phyloP scores from a whole-genome alignment of 2,329 filamentous ascomycete genomes.

The Volutella citrinella region DNA sequence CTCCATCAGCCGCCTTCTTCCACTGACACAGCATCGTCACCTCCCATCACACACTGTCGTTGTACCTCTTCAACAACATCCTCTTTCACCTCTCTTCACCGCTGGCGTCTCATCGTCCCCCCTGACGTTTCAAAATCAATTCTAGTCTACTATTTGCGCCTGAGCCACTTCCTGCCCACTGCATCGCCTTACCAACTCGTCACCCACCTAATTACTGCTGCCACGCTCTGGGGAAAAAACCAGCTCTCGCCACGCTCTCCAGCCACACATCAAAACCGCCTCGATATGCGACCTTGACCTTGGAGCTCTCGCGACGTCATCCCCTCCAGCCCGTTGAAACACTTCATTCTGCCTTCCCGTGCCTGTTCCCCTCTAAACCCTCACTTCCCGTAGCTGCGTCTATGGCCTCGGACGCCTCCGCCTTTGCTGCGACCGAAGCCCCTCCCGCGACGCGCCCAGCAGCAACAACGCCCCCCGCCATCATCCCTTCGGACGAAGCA shows the following conservation, averaged over 20 bases:
- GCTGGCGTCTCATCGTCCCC: too few species aligned
- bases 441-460: constrained; percentile 38
- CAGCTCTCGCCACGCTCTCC: constrained; percentile 44
- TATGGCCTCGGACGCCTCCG: constrained; percentile 55
- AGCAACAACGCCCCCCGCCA: constrained; percentile 32
- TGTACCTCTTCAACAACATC: too few species aligned
- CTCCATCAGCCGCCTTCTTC: constrained; percentile 8
- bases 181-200: constrained; percentile 16
- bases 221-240: constrained; percentile 22
- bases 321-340: too few species aligned
- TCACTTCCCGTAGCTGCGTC: constrained; percentile 20
- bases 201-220: constrained; percentile 17
- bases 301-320: constrained; percentile 19
- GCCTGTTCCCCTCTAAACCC: constrained; percentile 17
- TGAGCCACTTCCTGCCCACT: constrained; percentile 22
- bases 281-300: constrained; percentile 34
- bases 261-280: constrained; percentile 39
- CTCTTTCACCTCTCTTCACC: too few species aligned
- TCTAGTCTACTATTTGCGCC: constrained; percentile 17
- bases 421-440: constrained; percentile 52
- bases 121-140: too few species aligned
- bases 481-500: constrained; percentile 39
- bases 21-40: too few species aligned
- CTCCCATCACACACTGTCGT: too few species aligned
- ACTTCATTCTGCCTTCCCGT: constrained; percentile 19